Evolutionary conservation across 257 asterid genomes (phyloP).

Genomic region (Ehretia macrophylla): DNA sequence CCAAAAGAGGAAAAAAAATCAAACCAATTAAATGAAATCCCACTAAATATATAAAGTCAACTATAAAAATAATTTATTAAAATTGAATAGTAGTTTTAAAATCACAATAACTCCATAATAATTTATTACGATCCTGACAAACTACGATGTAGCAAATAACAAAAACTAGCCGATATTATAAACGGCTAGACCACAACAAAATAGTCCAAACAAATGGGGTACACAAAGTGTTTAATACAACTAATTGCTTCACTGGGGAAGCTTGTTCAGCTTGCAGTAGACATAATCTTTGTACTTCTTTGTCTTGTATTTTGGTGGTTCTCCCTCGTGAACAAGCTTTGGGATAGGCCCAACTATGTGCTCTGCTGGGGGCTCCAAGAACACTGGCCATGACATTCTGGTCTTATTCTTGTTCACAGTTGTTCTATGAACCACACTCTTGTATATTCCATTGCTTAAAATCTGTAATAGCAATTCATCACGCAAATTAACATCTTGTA

Average conservation of each 20-base stretch:
- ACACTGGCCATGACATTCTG: constrained; percentile 73
- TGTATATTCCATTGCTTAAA: constrained; percentile 56
- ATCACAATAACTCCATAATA: too few species aligned
- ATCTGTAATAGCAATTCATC: constrained; percentile 25
- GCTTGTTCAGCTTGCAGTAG: constrained; percentile 58
- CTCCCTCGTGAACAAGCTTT: constrained; percentile 31
- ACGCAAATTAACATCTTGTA: not conserved
- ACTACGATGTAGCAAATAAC: too few species aligned
- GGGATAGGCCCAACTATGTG: constrained; percentile 44
- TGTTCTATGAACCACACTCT: constrained; percentile 46
- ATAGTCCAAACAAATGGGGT: too few species aligned
- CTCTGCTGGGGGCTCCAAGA: constrained; percentile 62
- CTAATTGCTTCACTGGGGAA: constrained; percentile 41
- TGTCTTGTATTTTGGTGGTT: constrained; percentile 44
- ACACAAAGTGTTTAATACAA: too few species aligned
- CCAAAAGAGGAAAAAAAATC: too few species aligned
- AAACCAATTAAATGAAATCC: too few species aligned
- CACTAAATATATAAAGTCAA: too few species aligned
- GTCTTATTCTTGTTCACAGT: constrained; percentile 50
- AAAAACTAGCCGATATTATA: too few species aligned
- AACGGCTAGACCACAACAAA: too few species aligned
- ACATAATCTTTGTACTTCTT: constrained; percentile 55
- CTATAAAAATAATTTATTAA: too few species aligned
- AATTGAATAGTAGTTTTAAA: too few species aligned
- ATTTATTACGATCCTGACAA: too few species aligned